These are phyloP conservation scores for Ailanthus altissimus DNA, from an alignment of 345 rosid genomes.

Conservation along the genomic window DNA sequence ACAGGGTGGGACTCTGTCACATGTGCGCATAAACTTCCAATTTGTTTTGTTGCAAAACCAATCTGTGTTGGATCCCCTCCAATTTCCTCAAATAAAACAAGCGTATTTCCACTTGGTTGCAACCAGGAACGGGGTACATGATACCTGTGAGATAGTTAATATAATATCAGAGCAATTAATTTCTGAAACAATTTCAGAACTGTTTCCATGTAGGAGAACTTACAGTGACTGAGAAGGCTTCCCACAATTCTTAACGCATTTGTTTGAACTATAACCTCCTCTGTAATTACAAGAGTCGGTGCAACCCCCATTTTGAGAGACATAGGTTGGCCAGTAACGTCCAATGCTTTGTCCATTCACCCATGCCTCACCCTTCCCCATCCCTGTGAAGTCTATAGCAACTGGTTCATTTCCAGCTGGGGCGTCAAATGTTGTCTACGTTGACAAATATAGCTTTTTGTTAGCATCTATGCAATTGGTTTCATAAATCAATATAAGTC, in stretches of 20 bases:
- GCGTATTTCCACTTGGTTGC: slow-evolving; percentile 62
- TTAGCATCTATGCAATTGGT: slow-evolving; percentile 19
- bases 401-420: slow-evolving; percentile 72
- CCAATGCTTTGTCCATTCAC: slow-evolving; percentile 97
- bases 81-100: slow-evolving; percentile 81
- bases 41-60: slow-evolving; percentile 54
- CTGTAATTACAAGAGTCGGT: slow-evolving; percentile 67
- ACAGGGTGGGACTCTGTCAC: slow-evolving; percentile 76
- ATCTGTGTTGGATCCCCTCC: slow-evolving; percentile 89
- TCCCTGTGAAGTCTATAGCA: slow-evolving; percentile 82
- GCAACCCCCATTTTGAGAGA: slow-evolving; percentile 59
- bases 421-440: slow-evolving; percentile 67
- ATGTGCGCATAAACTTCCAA: slow-evolving; percentile 53
- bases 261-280: slow-evolving; percentile 63
- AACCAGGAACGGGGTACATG: slow-evolving; percentile 95
- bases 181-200: background rate
- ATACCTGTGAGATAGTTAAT: slow-evolving; percentile 48
- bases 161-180: slow-evolving; percentile 17
- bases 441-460: slow-evolving; percentile 9
- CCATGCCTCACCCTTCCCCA: slow-evolving; percentile 98
- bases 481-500: background rate
- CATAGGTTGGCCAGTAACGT: slow-evolving; percentile 81
- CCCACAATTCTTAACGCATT: slow-evolving; percentile 85
- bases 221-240: slow-evolving; percentile 89
- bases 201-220: slow-evolving; percentile 29